Conservation (phyloP, 1,284 basidiomycete genomes). For the Cystobasidiaceae sp. region DNA sequence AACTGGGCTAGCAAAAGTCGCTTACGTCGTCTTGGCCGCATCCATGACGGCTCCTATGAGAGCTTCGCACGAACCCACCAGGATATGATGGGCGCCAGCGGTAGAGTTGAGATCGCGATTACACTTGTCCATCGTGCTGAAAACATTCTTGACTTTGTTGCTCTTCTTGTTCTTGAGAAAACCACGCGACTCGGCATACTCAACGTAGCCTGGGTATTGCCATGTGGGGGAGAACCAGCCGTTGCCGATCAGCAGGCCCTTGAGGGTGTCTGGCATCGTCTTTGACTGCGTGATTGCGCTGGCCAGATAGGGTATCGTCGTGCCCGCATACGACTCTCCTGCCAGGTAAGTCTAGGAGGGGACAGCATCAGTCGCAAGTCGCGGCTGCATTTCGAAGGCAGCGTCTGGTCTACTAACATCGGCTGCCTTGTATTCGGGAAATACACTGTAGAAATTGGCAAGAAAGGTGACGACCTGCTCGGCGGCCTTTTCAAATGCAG, state of each 20-base stretch:
- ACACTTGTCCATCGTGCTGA: constrained; percentile 64
- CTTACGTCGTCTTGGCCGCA: constrained; percentile 60
- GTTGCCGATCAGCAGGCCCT: constrained; percentile 88
- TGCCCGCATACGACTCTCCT: constrained; percentile 94
- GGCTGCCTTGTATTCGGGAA: constrained; percentile 75
- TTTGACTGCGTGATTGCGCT: constrained; percentile 51
- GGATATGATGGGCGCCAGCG: constrained; percentile 55
- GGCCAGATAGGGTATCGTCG: constrained; percentile 88
- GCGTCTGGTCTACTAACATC: constrained; percentile 62
- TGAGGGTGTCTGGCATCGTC: constrained; percentile 53
- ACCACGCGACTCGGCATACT: constrained; percentile 75
- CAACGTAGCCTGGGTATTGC: constrained; percentile 86
- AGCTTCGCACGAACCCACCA: constrained; percentile 60
- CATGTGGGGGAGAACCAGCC: constrained; percentile 84
- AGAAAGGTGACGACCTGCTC: constrained; percentile 72
- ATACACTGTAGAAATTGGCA: constrained; percentile 78
- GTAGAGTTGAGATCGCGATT: constrained; percentile 48
- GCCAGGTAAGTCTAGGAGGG: constrained; percentile 72
- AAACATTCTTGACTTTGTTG: constrained; percentile 60
- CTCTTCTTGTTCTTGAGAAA: constrained; percentile 65
- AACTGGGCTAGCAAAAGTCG: constrained; percentile 20
- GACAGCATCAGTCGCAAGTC: not conserved
- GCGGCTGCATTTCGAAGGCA: constrained; percentile 4
- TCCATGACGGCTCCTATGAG: constrained; percentile 61
- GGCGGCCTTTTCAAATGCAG: constrained; percentile 54